Base-by-base conservation (phyloP, 1,284 basidiomycete genomes). In the Hymenochaete sp. region DNA sequence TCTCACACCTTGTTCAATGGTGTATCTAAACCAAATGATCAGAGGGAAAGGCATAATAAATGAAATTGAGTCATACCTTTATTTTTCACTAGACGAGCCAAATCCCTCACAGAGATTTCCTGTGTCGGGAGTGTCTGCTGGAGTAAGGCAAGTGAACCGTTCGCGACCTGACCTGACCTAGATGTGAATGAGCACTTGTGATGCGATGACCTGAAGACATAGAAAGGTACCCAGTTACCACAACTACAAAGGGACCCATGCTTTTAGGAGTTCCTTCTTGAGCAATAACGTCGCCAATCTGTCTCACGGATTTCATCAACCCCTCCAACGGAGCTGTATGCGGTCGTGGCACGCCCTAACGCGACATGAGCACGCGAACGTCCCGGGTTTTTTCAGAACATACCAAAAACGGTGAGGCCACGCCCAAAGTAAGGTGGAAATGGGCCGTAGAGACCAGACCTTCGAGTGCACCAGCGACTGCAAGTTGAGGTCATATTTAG, bases 381-480 rank as follows among this genome's bases (percentile, higher is more conserved):
- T 35, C 5, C 21, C 13, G 32, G 21, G 5, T n/a, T 31, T 31
- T 16, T n/a, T n/a, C 13, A n/a, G 13, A 8, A 35, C 32, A 16
- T 35, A 89, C 87, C 8, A 93, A 68, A 57, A 93, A 85, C 0
- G 89, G 87, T 9, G 84, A 84, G 0, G 87, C 79, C 7, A 89
- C 71, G 0, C 91, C 91, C 2, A 79, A 67, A 57, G 82, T 75
- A 4, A 93, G 71, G 51, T 90, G 78, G 4, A 79, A 76, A 28
- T 88, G 79, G 0, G 87, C 89, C 56, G 88, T 79, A 3, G 85
- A 74, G 3, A 74, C 77, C 19, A 95, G 70, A 0, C 85, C 82
- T 63, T 93, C 90, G 1, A 90, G 73, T 1, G 82, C 80, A 5
- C 91, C 91, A 8, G 87, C 86, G 47, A 88, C 86, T 89, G 53